Conservation (phyloP, 1,139 yeast genomes). For the Lizanozyma gosingica region DNA sequence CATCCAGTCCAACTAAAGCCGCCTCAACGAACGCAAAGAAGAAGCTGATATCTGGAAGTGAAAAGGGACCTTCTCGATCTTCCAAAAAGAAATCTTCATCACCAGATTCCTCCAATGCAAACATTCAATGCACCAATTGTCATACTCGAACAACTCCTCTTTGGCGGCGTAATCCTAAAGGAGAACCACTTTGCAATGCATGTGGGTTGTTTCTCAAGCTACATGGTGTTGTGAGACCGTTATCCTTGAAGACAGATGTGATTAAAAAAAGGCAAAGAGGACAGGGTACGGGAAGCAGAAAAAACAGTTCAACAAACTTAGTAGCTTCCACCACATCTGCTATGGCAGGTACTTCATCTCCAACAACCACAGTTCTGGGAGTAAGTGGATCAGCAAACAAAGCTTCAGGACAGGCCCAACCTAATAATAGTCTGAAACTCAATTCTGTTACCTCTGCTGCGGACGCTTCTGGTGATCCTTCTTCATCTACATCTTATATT, state of each 20-base stretch:
- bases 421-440: not conserved
- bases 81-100: not conserved
- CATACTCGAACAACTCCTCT: constrained; percentile 50
- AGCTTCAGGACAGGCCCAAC: too few relatives aligned
- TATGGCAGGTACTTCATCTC: not conserved
- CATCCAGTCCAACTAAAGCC: not conserved
- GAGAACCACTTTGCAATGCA: constrained; percentile 50
- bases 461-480: not conserved
- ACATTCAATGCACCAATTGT: constrained; percentile 37
- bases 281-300: not conserved
- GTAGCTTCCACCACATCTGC: not conserved
- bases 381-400: not conserved
- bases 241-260: constrained; percentile 20
- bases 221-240: constrained; percentile 51
- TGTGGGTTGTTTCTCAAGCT: constrained; percentile 50
- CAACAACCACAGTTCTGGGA: not conserved
- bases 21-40: not conserved
- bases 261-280: constrained; percentile 21
- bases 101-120: not conserved
- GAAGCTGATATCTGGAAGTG: not conserved
- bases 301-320: not conserved
- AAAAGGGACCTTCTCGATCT: not conserved
- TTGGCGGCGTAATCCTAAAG: constrained; percentile 45
- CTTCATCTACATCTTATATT: not conserved
- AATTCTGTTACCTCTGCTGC: not conserved